Conservation (phyloP, 495 filamentous ascomycete species). For the Neurospora sp. region DNA sequence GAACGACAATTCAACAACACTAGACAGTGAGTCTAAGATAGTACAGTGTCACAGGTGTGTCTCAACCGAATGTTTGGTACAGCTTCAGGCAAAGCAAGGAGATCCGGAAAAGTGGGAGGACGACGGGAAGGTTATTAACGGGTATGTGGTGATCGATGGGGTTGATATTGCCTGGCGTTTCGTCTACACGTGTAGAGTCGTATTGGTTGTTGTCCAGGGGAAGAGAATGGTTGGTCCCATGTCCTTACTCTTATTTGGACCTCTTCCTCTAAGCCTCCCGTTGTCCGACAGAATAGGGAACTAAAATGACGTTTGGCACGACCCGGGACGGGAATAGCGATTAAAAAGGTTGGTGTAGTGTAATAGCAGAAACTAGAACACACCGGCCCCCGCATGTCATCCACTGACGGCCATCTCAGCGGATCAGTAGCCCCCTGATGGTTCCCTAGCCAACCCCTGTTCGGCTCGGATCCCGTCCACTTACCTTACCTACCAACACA, state of each 20-base stretch:
- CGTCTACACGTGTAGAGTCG: neutral
- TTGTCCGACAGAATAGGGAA: neutral
- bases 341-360: neutral
- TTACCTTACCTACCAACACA: neutral
- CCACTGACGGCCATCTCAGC: neutral
- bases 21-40: no score
- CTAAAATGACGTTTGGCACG: neutral
- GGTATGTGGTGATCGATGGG: neutral
- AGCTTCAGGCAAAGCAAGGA: neutral
- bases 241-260: neutral
- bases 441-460: neutral
- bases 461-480: neutral
- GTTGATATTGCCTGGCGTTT: neutral
- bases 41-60: neutral
- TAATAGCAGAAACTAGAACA: neutral
- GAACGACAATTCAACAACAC: neutral
- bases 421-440: neutral
- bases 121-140: neutral
- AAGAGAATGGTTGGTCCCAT: neutral
- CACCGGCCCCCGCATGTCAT: neutral
- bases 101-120: neutral
- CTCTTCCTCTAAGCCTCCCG: neutral
- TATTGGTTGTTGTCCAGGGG: neutral
- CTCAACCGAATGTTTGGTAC: neutral
- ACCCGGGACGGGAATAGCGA: neutral